Evolutionary conservation across 306 rosid species (phyloP).

Genomic region (Quercus alba): DNA sequence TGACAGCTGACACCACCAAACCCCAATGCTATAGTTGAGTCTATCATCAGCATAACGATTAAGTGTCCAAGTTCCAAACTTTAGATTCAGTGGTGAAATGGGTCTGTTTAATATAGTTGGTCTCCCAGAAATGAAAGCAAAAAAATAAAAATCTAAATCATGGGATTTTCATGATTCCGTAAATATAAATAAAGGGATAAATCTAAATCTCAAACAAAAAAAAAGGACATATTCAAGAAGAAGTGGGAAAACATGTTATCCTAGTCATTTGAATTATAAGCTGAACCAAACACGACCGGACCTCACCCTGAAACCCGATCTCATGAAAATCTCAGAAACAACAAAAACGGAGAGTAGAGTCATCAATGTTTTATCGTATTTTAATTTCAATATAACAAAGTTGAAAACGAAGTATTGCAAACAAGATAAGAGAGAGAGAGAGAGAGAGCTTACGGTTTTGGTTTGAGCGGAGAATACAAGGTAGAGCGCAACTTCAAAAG

Average conservation of each 20-base stretch:
- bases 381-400: neutral
- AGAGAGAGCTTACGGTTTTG: slow-evolving; percentile 9
- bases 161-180: neutral
- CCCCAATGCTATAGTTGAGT: neutral
- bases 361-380: neutral
- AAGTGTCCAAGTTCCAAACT: neutral
- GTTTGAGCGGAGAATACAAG: neutral
- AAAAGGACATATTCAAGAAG: neutral
- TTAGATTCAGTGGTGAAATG: neutral
- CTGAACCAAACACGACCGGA: neutral
- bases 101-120: neutral
- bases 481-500: too few species aligned
- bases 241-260: neutral
- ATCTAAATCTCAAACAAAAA: neutral
- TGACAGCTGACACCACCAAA: neutral
- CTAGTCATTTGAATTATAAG: neutral
- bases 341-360: neutral
- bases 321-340: too few species aligned
- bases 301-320: neutral
- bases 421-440: neutral
- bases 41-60: neutral
- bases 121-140: neutral
- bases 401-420: neutral
- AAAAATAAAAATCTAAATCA: neutral
- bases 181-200: neutral